Evolutionary conservation across 768 basidiomycete genomes (phyloP).

Genomic region (Phaffia tasmanica): DNA sequence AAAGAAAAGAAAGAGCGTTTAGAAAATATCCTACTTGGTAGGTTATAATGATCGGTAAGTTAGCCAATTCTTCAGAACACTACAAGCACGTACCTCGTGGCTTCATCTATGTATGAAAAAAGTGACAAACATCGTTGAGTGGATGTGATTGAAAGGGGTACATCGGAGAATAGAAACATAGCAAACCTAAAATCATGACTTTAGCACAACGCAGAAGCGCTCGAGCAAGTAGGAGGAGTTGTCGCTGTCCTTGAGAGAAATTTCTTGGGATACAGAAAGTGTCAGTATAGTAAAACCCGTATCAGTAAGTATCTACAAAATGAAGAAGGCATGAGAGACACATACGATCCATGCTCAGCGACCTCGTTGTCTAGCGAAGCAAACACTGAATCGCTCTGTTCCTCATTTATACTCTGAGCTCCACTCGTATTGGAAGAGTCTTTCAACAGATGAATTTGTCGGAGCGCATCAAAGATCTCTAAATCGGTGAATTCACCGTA

Average conservation of each 20-base stretch:
- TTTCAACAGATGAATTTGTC: conserved; percentile 32
- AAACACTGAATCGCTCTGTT: conserved; percentile 12
- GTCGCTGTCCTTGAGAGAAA: conserved; percentile 36
- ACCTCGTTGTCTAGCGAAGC: not conserved
- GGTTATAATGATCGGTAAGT: not conserved
- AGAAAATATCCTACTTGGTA: not conserved
- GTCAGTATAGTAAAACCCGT: not conserved
- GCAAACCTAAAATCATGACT: conserved; percentile 38
- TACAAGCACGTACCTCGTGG: conserved; percentile 17
- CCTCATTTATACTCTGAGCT: conserved; percentile 25
- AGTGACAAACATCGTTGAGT: too few species aligned
- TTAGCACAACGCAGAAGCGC: conserved; percentile 34
- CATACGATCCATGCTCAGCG: conserved; percentile 27
- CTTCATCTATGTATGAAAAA: too few species aligned
- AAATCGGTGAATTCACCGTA: conserved; percentile 29
- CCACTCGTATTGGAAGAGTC: not conserved
- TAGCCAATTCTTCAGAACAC: not conserved
- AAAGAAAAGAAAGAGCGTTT: not conserved
- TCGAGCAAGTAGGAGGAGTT: conserved; percentile 35
- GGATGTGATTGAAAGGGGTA: too few species aligned
- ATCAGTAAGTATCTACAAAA: too few species aligned
- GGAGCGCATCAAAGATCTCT: conserved; percentile 32
- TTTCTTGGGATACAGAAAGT: conserved; percentile 25
- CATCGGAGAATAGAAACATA: too few species aligned
- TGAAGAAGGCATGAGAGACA: not conserved